A percentile compares a stretch with the other conserved stretches of the same genome.
These are phyloP conservation scores for Saccharomycopsis malanga DNA, from an alignment of 805 yeast genomes.

Conservation along the genomic window DNA sequence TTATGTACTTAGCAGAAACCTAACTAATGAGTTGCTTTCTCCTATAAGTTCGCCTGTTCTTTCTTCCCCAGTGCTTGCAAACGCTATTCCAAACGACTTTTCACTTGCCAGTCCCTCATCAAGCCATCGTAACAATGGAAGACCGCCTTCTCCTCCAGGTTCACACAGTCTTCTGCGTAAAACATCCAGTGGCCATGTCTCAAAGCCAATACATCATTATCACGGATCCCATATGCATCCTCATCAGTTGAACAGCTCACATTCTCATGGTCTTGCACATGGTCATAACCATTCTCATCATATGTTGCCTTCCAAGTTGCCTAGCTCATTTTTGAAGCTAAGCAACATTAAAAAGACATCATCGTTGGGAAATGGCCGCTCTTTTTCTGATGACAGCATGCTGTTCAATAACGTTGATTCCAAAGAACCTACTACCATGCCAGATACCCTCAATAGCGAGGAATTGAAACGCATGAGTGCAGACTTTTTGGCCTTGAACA, in stretches of 20 bases:
- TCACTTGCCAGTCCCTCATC: not conserved
- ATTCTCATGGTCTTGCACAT: not conserved
- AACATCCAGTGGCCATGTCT: slow-evolving; percentile 17
- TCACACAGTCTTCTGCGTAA: not conserved
- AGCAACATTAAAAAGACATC: not conserved
- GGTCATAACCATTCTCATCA: not conserved
- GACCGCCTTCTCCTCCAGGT: not conserved
- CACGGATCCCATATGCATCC: slow-evolving; percentile 8
- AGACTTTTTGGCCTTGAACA: not conserved
- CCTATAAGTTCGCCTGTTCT: slow-evolving; percentile 11
- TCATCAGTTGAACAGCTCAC: not conserved
- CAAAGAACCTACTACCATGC: too few relatives aligned
- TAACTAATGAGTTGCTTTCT: slow-evolving; percentile 2
- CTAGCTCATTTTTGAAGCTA: not conserved
- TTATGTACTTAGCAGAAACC: not conserved
- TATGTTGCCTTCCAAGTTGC: not conserved
- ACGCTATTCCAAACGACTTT: not conserved
- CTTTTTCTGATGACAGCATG: not conserved
- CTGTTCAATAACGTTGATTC: too few relatives aligned
- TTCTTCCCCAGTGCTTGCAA: slow-evolving; percentile 4
- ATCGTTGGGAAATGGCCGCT: not conserved
- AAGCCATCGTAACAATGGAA: not conserved
- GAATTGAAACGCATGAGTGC: not conserved
- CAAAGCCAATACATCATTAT: slow-evolving; percentile 9
- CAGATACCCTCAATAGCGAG: not conserved